Evolutionary conservation across 108 stramenopile species (phyloP), one percentile per base, ranked within the genome.

Genomic region (Epithemia pelagica): DNA sequence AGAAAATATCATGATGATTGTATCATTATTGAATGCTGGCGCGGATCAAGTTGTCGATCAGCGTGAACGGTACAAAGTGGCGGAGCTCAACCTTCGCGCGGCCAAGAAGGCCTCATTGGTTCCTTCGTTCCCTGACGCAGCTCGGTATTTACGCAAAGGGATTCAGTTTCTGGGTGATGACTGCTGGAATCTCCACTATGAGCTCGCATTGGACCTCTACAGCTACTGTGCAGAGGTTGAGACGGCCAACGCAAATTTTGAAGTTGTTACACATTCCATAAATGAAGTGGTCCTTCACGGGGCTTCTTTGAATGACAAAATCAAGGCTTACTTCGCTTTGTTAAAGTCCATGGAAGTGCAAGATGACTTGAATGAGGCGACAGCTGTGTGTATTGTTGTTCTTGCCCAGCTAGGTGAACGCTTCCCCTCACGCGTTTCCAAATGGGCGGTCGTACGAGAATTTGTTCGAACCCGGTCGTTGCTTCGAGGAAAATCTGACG

Each of bases 281-380:
- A 20, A 58, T 10, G 72, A 72, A 51, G 60, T 72, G 19, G 28
- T 67, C 0, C 2, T 20, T 0, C 27, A 59, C 23, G 65, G 62
- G 18, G 58, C 2, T 20, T 46, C 58, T 1, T 32, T 72, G 22
- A 21, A 59, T 28, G 65, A 72, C 72, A 72, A 72, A 56, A 22
- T 66, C 2, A n/a, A 23, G 1, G 65, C 65, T 24, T 66, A 72
- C 55, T 37, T 23, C 2, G 54, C 72, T 7, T 22, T 37, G 10
- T 24, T 72, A 20, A 24, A 59, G n/a, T 24, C 58, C 22, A 63
- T 72, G 55, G 65, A 46, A 1, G 65, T 55, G 37, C 55, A 59
- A 30, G 32, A 72, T 8, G 27, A 30, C 0, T 0, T 67, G 23
- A 18, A 59, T 18, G 72, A 72, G 46, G 72, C 72, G 0, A 21